phyloP scores from a whole-genome alignment of 1,139 yeast genomes.

The Kazachstania sp. region DNA sequence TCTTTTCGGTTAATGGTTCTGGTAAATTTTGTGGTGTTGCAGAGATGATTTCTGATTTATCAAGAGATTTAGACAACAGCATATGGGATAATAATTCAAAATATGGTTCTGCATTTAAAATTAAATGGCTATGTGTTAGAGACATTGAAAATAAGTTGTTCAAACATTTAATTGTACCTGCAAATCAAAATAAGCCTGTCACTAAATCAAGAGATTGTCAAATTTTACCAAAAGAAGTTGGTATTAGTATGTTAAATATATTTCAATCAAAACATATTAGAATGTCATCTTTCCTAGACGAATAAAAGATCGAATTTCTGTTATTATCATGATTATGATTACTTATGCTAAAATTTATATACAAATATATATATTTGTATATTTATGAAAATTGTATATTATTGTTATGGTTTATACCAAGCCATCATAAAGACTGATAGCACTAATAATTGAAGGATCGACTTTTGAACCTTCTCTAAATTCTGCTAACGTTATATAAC shows the following conservation, averaged over 20 bases:
- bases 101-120: constrained; percentile 46
- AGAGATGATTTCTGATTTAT: constrained; percentile 40
- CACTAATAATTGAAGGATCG: constrained; percentile 74
- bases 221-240: constrained; percentile 38
- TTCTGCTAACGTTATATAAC: constrained; percentile 67
- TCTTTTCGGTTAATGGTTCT: constrained; percentile 52
- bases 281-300: constrained; percentile 7
- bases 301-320: not conserved
- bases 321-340: not conserved
- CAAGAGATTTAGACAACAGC: constrained; percentile 35
- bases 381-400: not conserved
- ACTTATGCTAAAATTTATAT: not conserved
- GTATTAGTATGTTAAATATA: constrained; percentile 41
- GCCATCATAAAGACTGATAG: constrained; percentile 74
- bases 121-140: constrained; percentile 45
- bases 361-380: not conserved
- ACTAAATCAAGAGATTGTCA: constrained; percentile 57
- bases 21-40: constrained; percentile 59
- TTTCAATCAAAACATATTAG: constrained; percentile 23
- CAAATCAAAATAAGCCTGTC: constrained; percentile 45
- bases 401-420: constrained; percentile 39
- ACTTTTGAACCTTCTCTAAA: constrained; percentile 72
- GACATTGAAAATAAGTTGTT: constrained; percentile 44
- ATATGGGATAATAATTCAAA: constrained; percentile 45
- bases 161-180: constrained; percentile 38